These are phyloP conservation scores for Phytophthora colocasiae DNA, from an alignment of 352 stramenopile species.

Conservation along the genomic window DNA sequence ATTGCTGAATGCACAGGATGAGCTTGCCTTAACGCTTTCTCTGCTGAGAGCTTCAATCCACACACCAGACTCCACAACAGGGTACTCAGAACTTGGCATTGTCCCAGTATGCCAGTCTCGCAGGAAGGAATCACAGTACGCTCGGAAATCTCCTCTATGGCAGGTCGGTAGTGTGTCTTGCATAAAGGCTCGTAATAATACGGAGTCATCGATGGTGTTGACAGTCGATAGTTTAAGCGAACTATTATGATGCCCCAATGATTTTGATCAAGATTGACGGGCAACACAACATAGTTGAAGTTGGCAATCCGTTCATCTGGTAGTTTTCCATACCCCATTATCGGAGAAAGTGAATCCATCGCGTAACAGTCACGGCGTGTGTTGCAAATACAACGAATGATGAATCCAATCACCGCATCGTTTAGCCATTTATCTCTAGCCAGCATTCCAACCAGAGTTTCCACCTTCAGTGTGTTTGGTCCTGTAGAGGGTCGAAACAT, in stretches of 20 bases:
- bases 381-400: conserved; percentile 6
- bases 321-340: background rate
- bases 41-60: no score
- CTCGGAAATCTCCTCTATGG: no score
- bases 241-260: conserved; percentile 4
- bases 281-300: conserved; percentile 6
- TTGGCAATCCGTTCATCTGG: background rate
- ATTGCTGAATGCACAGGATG: no score
- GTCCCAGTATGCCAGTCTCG: no score
- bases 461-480: conserved; percentile 1
- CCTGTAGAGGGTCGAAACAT: background rate
- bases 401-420: conserved; percentile 5
- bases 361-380: background rate
- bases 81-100: no score
- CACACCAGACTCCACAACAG: no score
- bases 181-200: background rate
- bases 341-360: background rate
- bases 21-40: no score
- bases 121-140: no score
- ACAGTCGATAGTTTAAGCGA: background rate
- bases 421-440: conserved; percentile 5
- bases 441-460: conserved; percentile 11
- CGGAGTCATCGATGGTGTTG: background rate
- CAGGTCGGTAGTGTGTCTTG: background rate
- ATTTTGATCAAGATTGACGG: background rate